Evolutionary conservation across 2,329 filamentous ascomycete genomes (phyloP).

Genomic region (Endoconidiophora laricicola): DNA sequence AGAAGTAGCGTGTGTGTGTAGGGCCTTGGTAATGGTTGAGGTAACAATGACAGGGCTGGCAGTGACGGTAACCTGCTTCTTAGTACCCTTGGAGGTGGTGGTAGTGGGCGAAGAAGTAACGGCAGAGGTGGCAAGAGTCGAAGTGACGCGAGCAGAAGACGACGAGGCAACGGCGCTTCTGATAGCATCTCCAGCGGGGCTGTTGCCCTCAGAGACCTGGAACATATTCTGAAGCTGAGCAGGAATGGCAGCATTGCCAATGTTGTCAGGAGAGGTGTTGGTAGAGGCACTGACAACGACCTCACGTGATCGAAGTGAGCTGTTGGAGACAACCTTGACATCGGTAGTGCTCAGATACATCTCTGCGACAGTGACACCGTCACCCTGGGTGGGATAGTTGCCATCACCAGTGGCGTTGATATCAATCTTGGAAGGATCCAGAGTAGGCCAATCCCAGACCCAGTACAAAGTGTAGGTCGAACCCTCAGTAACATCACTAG

Average conservation of each 20-base stretch:
- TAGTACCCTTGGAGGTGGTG: background rate
- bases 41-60: constrained; percentile 21
- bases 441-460: constrained; percentile 86
- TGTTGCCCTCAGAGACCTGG: constrained; percentile 21
- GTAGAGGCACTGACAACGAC: background rate
- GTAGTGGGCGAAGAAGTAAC: background rate
- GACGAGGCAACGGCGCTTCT: background rate
- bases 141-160: background rate
- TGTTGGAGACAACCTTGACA: constrained; percentile 21
- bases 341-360: constrained; percentile 26
- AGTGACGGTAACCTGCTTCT: constrained; percentile 13
- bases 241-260: constrained; percentile 28
- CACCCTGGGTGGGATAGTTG: constrained; percentile 21
- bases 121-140: constrained; percentile 10
- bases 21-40: constrained; percentile 18
- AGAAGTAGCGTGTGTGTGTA: constrained; percentile 7
- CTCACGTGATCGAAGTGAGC: background rate
- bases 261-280: constrained; percentile 18
- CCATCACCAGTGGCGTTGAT: constrained; percentile 24
- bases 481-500: constrained; percentile 42
- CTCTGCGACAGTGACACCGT: constrained; percentile 19
- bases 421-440: constrained; percentile 27
- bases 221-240: constrained; percentile 30
- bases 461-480: constrained; percentile 73
- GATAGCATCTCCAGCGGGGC: background rate